Conservation (phyloP, 208 protist genomes). For the Trypanosoma vivax region DNA sequence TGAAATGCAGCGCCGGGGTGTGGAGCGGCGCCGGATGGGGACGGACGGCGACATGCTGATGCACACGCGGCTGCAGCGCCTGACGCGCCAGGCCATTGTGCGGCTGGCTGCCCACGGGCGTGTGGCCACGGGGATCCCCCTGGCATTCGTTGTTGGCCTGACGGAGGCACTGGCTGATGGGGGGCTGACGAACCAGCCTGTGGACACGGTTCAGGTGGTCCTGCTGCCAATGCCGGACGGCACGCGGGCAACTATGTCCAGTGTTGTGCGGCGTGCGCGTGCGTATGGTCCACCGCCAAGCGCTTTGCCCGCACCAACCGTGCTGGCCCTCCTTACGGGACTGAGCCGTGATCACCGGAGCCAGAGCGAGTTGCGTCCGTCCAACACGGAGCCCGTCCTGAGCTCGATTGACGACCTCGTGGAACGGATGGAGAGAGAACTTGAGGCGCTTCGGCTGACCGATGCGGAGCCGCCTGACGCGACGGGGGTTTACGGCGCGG, state of each 20-base stretch:
- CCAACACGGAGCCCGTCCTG: too few species aligned
- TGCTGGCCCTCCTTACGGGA: too few species aligned
- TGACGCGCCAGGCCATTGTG: not conserved
- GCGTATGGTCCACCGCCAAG: too few species aligned
- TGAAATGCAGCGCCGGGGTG: conserved; percentile 3
- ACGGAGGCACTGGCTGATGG: not conserved
- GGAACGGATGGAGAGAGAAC: too few species aligned
- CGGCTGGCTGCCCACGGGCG: not conserved
- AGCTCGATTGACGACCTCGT: too few species aligned
- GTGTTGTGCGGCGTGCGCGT: too few species aligned
- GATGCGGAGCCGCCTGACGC: too few species aligned
- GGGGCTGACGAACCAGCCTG: not conserved
- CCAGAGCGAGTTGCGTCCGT: too few species aligned
- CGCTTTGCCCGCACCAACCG: too few species aligned
- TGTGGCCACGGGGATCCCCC: not conserved
- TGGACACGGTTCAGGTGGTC: not conserved
- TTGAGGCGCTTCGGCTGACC: too few species aligned
- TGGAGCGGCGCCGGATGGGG: not conserved
- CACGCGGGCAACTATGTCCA: not conserved
- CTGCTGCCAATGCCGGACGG: not conserved
- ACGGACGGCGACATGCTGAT: not conserved
- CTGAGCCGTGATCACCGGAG: too few species aligned
- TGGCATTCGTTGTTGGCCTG: not conserved
- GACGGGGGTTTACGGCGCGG: too few species aligned
- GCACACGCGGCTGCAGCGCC: not conserved